Evolutionary conservation across 2,329 filamentous ascomycete genomes (phyloP).

Genomic region (Domatiomyces catenatus): DNA sequence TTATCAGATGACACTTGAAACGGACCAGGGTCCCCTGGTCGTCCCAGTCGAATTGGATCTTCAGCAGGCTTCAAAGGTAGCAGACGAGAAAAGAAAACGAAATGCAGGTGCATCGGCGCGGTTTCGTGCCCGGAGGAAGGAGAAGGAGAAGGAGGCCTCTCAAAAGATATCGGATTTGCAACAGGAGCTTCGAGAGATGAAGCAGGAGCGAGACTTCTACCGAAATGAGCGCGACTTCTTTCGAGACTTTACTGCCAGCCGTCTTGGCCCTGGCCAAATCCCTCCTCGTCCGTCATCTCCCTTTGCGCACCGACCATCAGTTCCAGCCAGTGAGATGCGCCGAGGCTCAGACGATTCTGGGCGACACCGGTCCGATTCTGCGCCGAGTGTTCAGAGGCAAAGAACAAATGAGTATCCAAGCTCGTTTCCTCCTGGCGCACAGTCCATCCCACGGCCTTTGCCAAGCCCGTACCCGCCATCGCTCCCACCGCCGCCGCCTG

Average conservation of each 20-base stretch:
- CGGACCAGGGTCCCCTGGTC: conserved; percentile 24
- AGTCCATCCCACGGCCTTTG: conserved; percentile 1
- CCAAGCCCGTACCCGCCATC: not conserved
- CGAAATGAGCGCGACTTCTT: conserved; percentile 57
- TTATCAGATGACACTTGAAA: conserved; percentile 22
- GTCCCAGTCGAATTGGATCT: conserved; percentile 41
- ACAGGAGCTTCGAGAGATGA: conserved; percentile 51
- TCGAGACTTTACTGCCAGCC: conserved; percentile 45
- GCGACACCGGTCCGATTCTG: conserved; percentile 4
- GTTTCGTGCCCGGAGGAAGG: conserved; percentile 67
- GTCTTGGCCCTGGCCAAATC: conserved; percentile 13
- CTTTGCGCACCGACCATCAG: not conserved
- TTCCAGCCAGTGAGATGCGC: conserved; percentile 1
- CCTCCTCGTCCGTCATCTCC: conserved; percentile 16
- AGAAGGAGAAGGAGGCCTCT: conserved; percentile 59
- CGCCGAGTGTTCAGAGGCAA: conserved; percentile 10
- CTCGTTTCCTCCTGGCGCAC: conserved; percentile 4
- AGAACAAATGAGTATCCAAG: conserved; percentile 16
- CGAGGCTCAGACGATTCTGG: conserved; percentile 1
- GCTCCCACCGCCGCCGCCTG: not conserved
- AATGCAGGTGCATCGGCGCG: conserved; percentile 76
- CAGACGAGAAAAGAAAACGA: conserved; percentile 69
- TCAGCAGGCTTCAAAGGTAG: conserved; percentile 64
- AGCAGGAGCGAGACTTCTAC: conserved; percentile 58
- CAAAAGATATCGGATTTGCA: conserved; percentile 55